Percentiles rank a stretch among this genome's conserved stretches.
Conservation (phyloP, 345 rosid species). For the Cardamine resedifolia region DNA sequence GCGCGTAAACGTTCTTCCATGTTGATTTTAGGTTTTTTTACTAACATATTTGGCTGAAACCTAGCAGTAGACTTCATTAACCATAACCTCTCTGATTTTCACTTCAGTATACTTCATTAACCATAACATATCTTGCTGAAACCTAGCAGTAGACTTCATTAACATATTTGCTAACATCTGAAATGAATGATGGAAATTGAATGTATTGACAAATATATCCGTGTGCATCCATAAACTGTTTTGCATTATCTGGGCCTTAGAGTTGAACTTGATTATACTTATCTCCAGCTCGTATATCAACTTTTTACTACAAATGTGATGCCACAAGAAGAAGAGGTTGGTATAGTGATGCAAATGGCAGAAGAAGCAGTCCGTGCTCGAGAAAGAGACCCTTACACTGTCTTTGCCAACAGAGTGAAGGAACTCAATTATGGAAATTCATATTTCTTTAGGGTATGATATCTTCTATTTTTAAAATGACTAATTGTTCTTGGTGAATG, state of each 20-base stretch:
- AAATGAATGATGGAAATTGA: background rate
- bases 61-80: background rate
- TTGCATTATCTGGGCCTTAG: background rate
- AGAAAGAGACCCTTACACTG: constrained; percentile 92
- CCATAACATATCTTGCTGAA: background rate
- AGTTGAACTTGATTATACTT: background rate
- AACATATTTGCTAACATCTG: constrained; percentile 9
- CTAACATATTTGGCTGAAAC: constrained; percentile 5
- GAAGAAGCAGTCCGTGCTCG: constrained; percentile 86
- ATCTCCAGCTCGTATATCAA: constrained; percentile 78
- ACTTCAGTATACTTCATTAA: constrained; percentile 3
- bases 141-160: constrained; percentile 12
- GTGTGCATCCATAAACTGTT: background rate
- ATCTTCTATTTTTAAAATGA: constrained; percentile 10
- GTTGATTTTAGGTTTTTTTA: background rate
- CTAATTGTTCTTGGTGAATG: constrained; percentile 5
- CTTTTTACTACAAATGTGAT: constrained; percentile 73
- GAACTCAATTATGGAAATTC: constrained; percentile 91
- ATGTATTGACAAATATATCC: background rate
- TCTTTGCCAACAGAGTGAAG: constrained; percentile 75
- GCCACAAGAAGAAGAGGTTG: constrained; percentile 85
- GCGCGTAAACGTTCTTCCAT: constrained; percentile 6
- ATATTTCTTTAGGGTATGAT: constrained; percentile 79
- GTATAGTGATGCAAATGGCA: constrained; percentile 89
- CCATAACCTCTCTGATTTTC: constrained; percentile 3